Evolutionary conservation across 2,329 filamentous ascomycete genomes (phyloP).

Genomic region (Talaromyces funiculosus): DNA sequence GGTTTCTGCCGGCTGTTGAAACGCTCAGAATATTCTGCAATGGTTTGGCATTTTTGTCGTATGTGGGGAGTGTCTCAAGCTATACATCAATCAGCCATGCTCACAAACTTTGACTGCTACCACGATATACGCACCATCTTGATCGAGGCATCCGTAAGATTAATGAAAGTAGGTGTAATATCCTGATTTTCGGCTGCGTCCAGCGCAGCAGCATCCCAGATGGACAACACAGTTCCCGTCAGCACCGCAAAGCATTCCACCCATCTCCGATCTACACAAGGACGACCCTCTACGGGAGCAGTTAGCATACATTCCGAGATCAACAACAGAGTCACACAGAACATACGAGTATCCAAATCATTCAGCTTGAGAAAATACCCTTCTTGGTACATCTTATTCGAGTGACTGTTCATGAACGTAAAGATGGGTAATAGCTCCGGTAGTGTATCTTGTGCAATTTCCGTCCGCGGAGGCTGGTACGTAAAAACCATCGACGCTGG

Average conservation of each 20-base stretch:
- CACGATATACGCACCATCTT: slow-evolving; percentile 72
- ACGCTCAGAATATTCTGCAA: slow-evolving; percentile 93
- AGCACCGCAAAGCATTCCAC: slow-evolving; percentile 96
- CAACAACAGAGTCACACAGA: background rate
- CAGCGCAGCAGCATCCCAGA: slow-evolving; percentile 91
- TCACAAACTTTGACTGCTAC: background rate
- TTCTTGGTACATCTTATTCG: slow-evolving; percentile 95
- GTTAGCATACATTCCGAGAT: slow-evolving; percentile 25
- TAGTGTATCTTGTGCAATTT: slow-evolving; percentile 75
- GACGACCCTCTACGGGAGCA: slow-evolving; percentile 64
- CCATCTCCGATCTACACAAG: slow-evolving; percentile 83
- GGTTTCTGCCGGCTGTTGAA: slow-evolving; percentile 90
- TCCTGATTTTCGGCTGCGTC: slow-evolving; percentile 82
- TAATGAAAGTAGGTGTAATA: slow-evolving; percentile 87
- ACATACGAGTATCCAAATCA: slow-evolving; percentile 84
- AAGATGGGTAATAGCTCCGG: slow-evolving; percentile 94
- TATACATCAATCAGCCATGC: slow-evolving; percentile 32
- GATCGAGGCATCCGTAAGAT: slow-evolving; percentile 92
- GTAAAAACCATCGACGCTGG: slow-evolving; percentile 82
- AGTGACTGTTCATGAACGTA: slow-evolving; percentile 86
- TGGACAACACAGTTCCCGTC: slow-evolving; percentile 85
- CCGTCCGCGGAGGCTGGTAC: slow-evolving; percentile 80
- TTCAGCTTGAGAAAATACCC: slow-evolving; percentile 96
- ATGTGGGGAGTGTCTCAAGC: slow-evolving; percentile 86
- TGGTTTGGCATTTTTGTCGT: slow-evolving; percentile 67